These are phyloP conservation scores for Cruciata laevipes DNA, from an alignment of 257 asterid species.

Conservation along the genomic window DNA sequence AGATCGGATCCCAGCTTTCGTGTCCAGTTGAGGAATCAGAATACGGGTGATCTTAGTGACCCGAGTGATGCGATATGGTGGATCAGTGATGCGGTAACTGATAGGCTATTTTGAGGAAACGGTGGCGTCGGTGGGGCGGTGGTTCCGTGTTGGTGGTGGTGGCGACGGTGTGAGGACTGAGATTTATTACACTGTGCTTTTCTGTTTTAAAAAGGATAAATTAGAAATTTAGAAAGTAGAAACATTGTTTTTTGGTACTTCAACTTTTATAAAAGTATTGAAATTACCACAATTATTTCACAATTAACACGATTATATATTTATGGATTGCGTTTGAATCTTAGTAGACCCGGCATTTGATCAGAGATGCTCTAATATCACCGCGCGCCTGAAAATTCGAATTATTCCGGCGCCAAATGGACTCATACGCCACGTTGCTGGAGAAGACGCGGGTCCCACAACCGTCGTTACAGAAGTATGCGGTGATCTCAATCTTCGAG, in stretches of 20 bases:
- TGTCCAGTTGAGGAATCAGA: background rate
- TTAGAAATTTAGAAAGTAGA: too few relatives aligned
- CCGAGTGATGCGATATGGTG: background rate
- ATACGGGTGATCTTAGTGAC: background rate
- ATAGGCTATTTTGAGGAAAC: background rate
- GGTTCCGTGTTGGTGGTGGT: background rate
- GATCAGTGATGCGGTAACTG: background rate
- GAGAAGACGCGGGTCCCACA: conserved; percentile 77
- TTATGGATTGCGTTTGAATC: too few relatives aligned
- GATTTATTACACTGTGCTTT: background rate
- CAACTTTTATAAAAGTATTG: too few relatives aligned
- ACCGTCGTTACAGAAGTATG: conserved; percentile 74
- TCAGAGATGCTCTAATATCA: background rate
- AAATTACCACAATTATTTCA: too few relatives aligned
- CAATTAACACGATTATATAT: too few relatives aligned
- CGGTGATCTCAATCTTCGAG: conserved; percentile 69
- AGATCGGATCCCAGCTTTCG: conserved; percentile 10
- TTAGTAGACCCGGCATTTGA: background rate
- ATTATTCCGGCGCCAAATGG: conserved; percentile 14
- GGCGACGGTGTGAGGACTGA: background rate
- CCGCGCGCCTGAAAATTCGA: background rate
- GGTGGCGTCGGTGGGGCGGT: background rate
- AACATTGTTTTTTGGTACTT: too few relatives aligned
- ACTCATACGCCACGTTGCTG: conserved; percentile 42
- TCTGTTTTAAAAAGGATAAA: too few relatives aligned